A percentile compares a stretch with the other conserved stretches of the same genome.
Evolutionary conservation across 2,329 filamentous ascomycete species (phyloP).

Genomic region (Sporothrix brunneoviolacea): DNA sequence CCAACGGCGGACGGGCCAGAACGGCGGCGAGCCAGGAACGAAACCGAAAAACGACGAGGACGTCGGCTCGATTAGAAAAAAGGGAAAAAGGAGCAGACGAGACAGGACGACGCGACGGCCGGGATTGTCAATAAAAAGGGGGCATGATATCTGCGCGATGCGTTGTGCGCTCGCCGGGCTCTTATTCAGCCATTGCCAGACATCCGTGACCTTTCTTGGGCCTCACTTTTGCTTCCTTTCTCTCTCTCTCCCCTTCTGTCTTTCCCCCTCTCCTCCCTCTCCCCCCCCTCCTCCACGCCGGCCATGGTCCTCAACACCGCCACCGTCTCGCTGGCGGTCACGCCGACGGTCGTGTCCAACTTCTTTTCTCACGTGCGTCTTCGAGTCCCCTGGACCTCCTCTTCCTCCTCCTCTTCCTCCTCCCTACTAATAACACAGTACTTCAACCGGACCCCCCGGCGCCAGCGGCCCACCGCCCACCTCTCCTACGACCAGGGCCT

Average conservation of each 20-base stretch:
- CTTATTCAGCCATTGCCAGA: neutral
- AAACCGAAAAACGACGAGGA: neutral
- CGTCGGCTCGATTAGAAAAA: neutral
- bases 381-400: neutral
- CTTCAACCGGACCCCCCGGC: conserved; percentile 67
- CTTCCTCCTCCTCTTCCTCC: neutral
- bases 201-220: no score
- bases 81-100: neutral
- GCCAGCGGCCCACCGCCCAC: conserved; percentile 77
- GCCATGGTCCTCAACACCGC: conserved; percentile 59
- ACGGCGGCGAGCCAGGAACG: neutral
- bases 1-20: neutral
- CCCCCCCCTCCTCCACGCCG: neutral
- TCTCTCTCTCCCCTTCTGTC: no score
- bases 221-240: neutral
- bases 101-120: no score
- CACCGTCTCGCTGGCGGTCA: conserved; percentile 74
- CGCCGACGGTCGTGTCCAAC: conserved; percentile 80
- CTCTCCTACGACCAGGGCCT: conserved; percentile 93
- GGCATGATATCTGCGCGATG: neutral
- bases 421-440: conserved; percentile 48
- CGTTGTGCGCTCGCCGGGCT: neutral
- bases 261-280: no score
- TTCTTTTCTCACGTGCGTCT: conserved; percentile 75
- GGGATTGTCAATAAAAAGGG: no score